These are phyloP conservation scores for Aspergillus ochraceoroseus DNA, from an alignment of 2,329 filamentous ascomycete genomes.

Conservation along the genomic window DNA sequence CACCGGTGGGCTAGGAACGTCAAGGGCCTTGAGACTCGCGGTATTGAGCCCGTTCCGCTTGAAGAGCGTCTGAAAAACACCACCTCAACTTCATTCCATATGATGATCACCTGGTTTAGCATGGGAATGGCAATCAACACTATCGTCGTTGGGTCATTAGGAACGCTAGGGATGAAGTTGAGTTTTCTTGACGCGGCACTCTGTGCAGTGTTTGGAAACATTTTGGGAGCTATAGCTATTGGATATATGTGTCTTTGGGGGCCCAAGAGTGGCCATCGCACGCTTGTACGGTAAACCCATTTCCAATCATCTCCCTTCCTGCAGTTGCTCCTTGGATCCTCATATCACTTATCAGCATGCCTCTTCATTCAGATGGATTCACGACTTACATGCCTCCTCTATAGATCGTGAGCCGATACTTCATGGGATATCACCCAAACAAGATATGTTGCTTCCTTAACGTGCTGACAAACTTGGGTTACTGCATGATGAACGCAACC, in stretches of 20 bases:
- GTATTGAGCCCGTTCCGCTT: constrained; percentile 27
- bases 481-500: constrained; percentile 42
- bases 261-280: constrained; percentile 41
- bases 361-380: neutral
- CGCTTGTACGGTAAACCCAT: constrained; percentile 31
- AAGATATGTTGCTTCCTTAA: constrained; percentile 41
- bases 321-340: too few relatives aligned
- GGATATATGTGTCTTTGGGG: constrained; percentile 44
- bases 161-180: constrained; percentile 38
- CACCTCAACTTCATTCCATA: constrained; percentile 27
- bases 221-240: constrained; percentile 33
- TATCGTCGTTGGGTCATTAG: constrained; percentile 41
- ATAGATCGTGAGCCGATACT: constrained; percentile 41
- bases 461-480: constrained; percentile 43
- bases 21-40: constrained; percentile 26
- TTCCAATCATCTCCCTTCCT: neutral
- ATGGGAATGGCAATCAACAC: constrained; percentile 42
- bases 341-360: neutral
- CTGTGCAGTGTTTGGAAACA: constrained; percentile 37
- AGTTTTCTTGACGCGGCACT: constrained; percentile 41
- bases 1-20: constrained; percentile 24
- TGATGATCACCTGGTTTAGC: constrained; percentile 39
- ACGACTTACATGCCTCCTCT: constrained; percentile 11
- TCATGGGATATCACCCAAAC: constrained; percentile 44
- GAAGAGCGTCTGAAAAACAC: constrained; percentile 28